A percentile compares a stretch with the other conserved stretches of the same genome.
Evolutionary conservation across 2,329 filamentous ascomycete genomes (phyloP).

Genomic region (Penicillium italicum): DNA sequence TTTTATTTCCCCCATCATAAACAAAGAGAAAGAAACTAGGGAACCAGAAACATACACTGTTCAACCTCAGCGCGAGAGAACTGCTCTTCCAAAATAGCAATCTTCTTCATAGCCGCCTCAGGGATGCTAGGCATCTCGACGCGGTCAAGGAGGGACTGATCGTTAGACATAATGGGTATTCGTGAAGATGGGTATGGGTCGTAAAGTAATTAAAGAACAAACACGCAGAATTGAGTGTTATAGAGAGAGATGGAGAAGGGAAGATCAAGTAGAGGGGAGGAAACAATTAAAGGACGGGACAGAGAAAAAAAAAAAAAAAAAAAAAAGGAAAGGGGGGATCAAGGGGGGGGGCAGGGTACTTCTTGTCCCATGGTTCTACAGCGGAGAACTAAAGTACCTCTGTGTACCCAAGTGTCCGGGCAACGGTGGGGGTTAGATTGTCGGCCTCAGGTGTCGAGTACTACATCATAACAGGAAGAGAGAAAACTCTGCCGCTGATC

Average conservation of each 20-base stretch:
- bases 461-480: conserved; percentile 2
- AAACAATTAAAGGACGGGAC: conserved; percentile 2
- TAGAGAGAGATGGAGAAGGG: neutral
- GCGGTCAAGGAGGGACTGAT: conserved; percentile 36
- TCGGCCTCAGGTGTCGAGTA: neutral
- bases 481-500: conserved; percentile 14
- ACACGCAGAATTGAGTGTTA: neutral
- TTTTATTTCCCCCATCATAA: neutral
- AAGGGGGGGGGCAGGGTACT: no score
- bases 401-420: conserved; percentile 4
- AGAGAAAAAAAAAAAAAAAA: conserved; percentile 15
- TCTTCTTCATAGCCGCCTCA: conserved; percentile 55
- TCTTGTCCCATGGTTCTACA: neutral
- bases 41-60: conserved; percentile 60
- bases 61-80: conserved; percentile 81
- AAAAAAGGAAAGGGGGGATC: no score
- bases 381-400: neutral
- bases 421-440: neutral
- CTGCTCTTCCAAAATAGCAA: conserved; percentile 74
- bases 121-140: conserved; percentile 34
- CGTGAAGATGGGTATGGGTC: neutral
- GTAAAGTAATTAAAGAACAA: conserved; percentile 4
- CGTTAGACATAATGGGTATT: conserved; percentile 20
- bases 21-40: neutral
- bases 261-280: conserved; percentile 4